Evolutionary conservation across 2,329 filamentous ascomycete genomes (phyloP).

Genomic region (Graphilbum fragrans): DNA sequence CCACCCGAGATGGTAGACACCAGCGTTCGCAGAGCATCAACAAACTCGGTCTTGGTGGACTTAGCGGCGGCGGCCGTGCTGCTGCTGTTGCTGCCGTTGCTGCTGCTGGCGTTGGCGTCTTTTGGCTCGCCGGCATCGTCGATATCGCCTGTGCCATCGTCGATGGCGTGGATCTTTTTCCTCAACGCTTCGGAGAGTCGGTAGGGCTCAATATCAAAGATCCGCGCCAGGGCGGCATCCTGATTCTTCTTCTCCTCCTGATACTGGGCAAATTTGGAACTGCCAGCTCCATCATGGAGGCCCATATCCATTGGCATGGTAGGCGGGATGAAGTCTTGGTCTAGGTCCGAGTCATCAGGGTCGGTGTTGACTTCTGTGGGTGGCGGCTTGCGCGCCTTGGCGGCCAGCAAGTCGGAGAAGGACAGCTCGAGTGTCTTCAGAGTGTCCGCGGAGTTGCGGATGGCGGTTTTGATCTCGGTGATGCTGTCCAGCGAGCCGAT

Average conservation of each 20-base stretch:
- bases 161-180: slow-evolving; percentile 8
- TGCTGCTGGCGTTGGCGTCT: no score
- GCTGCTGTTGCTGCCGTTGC: no score
- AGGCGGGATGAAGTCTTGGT: slow-evolving; percentile 33
- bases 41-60: no score
- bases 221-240: slow-evolving; percentile 37
- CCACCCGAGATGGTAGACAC: no score
- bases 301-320: no score
- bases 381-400: slow-evolving; percentile 29
- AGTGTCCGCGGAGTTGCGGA: slow-evolving; percentile 41
- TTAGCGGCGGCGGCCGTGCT: no score
- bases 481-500: slow-evolving; percentile 47
- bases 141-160: not conserved
- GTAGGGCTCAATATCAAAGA: slow-evolving; percentile 37
- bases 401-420: slow-evolving; percentile 40
- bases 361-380: slow-evolving; percentile 17
- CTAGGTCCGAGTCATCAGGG: slow-evolving; percentile 32
- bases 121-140: not conserved
- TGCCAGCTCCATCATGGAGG: no score
- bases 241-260: slow-evolving; percentile 42
- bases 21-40: no score
- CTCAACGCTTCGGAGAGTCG: slow-evolving; percentile 18
- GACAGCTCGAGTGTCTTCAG: slow-evolving; percentile 44
- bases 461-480: slow-evolving; percentile 40
- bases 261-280: slow-evolving; percentile 33